Evolutionary conservation across 768 basidiomycete genomes (phyloP), one percentile per base, ranked within the genome.

Genomic region (Mycena albidolilacea): DNA sequence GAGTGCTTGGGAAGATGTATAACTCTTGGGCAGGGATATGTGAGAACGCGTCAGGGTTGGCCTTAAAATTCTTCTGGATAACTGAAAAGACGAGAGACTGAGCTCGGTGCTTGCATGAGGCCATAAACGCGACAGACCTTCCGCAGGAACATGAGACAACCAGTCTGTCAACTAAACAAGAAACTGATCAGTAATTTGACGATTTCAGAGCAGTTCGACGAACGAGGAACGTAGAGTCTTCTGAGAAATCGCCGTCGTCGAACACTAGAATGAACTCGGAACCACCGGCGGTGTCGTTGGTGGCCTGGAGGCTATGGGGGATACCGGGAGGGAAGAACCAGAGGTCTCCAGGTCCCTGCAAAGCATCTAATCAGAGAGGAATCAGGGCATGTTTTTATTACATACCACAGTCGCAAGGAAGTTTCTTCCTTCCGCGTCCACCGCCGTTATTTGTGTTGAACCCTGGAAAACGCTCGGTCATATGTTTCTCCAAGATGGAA

Each of bases 241-340:
- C 89, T 77, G 83, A 85, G 78, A 90, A 90, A 17, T 76, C 81
- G 1, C 89, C 90, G 68, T 83, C 80, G 76, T 87, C 85, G 75
- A 90, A 90, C 11, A 87, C 88, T 76, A 90, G 78, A 44, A 90
- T 75, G 76, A 90, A 90, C 74, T 90, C 89, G 5, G 86, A 81
- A 4, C 89, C 89, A 10, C 83, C 83, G 9, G 84, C 81, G 62
- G 84, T 79, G 67, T 86, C 85, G 46, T 77, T 77, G 1, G 86
- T 88, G 8, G 85, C 90, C 79, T 90, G 89, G 12, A 90, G 81
- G 15, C 86, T 87, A 77, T 90, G 89, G 1, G 90, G 89, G 63
- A 86, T 83, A 6, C 88, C 89, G 8, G 89, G 83, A 15, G 88
- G 89, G 82, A 90, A 89, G 79, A 85, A 90, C 89, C 89, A 90